These are phyloP conservation scores for Kwoniella shivajii DNA, from an alignment of 1,284 basidiomycete species.

Conservation along the genomic window DNA sequence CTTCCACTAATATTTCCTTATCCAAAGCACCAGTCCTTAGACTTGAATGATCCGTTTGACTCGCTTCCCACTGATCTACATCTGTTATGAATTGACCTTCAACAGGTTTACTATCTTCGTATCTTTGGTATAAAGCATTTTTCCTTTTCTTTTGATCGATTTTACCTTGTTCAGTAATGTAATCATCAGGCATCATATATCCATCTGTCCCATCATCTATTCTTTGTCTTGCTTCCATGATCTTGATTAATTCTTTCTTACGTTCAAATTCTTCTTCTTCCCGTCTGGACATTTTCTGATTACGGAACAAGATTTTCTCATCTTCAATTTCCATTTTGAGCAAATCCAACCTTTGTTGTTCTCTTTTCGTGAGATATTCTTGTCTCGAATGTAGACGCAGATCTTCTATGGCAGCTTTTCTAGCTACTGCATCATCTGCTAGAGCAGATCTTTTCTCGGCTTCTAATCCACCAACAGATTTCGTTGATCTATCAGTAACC, in stretches of 20 bases:
- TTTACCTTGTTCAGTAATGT: constrained; percentile 97
- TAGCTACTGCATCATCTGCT: constrained; percentile 79
- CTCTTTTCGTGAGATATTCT: constrained; percentile 93
- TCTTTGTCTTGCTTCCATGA: constrained; percentile 89
- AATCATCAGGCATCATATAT: constrained; percentile 93
- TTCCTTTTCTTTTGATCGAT: constrained; percentile 97
- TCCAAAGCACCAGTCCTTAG: constrained; percentile 88
- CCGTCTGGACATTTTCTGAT: constrained; percentile 80
- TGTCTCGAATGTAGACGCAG: constrained; percentile 84
- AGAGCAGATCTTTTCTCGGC: constrained; percentile 76
- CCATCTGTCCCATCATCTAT: constrained; percentile 95
- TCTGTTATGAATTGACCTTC: constrained; percentile 93
- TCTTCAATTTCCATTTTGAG: constrained; percentile 90
- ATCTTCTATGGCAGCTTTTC: constrained; percentile 75
- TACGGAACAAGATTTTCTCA: constrained; percentile 79
- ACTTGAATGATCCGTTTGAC: constrained; percentile 85
- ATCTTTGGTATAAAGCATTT: constrained; percentile 88
- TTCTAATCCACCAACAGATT: constrained; percentile 72
- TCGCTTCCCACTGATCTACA: constrained; percentile 92
- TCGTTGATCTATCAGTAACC: constrained; percentile 88
- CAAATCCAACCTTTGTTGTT: constrained; percentile 92
- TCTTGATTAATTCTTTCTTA: constrained; percentile 87
- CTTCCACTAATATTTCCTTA: constrained; percentile 73
- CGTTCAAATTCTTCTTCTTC: constrained; percentile 80
- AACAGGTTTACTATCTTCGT: constrained; percentile 73